Evolutionary conservation across 176 grass and related monocot species (phyloP), one percentile per base, ranked within the genome.

Genomic region (Pontederia crassipes): DNA sequence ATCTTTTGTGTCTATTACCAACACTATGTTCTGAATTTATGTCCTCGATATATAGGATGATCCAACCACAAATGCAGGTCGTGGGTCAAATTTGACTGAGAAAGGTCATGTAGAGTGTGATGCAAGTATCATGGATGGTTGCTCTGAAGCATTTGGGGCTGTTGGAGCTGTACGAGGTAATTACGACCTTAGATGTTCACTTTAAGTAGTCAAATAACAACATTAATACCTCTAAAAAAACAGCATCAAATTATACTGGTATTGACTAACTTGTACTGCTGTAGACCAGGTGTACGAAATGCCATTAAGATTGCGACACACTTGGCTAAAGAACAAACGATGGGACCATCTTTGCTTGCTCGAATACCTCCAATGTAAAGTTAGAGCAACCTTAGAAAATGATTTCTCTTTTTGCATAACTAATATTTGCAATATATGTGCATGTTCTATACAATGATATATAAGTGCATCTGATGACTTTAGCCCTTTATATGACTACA

Each of bases 341-440:
- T 47, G 20, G 87, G 84, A 52, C 65, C 81, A 13, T 76, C 81
- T 58, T 59, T 90, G 62, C 84, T 97, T 86, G 92, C 87, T 72
- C 87, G 87, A 68, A 91, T 97, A 88, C 87, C 87, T 72, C 92
- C 92, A n/a, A 90, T 97, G 92, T 97, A 97, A 85, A 78, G 26
- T 65, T 17, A 49, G 45, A 65, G 26, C 47, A 50, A 11, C 50
- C 9, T 65, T 5, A 28, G 4, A 40, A 65, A 50, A 16, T 51
- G 17, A 17, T 9, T 16, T 48, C 58, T 63, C 28, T 20, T 40
- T 40, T 40, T 40, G 32, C 32, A 40, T 40, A 40, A 40, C 32
- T 40, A 4, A 40, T 40, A 40, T 40, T 40, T 40, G 32, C 32
- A 40, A 40, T 40, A 40, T 40, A 40, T 40, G 32, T 40, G 6